Conservation (phyloP, 2,329 filamentous ascomycete species). For the Ascochyta pisi region DNA sequence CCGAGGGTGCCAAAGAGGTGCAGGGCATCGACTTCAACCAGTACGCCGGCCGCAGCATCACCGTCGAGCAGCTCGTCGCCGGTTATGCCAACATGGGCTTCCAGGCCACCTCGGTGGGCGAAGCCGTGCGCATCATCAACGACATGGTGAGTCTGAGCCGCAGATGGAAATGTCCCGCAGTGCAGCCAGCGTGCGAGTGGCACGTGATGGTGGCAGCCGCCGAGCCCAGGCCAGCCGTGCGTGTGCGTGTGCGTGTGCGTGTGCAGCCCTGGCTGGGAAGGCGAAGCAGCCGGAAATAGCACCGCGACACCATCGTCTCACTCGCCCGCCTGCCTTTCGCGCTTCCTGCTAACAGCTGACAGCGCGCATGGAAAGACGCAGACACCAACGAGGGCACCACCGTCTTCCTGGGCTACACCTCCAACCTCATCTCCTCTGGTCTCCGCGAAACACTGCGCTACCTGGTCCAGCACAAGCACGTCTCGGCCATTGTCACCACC, state of each 20-base stretch:
- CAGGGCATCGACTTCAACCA: slow-evolving; percentile 92
- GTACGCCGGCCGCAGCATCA: slow-evolving; percentile 75
- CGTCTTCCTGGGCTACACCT: slow-evolving; percentile 97
- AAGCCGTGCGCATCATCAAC: slow-evolving; percentile 91
- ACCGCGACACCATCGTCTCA: slow-evolving; percentile 29
- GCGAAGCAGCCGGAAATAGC: slow-evolving; percentile 43
- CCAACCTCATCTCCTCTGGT: slow-evolving; percentile 95
- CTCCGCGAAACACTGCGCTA: slow-evolving; percentile 90
- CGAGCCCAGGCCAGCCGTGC: slow-evolving; percentile 34
- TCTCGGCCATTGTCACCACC: slow-evolving; percentile 92
- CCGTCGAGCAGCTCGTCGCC: slow-evolving; percentile 81
- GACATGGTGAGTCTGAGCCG: slow-evolving; percentile 73
- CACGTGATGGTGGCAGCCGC: slow-evolving; percentile 25
- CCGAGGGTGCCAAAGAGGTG: slow-evolving; percentile 78
- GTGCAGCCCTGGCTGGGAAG: slow-evolving; percentile 25
- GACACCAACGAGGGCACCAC: slow-evolving; percentile 82
- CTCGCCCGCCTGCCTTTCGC: slow-evolving; percentile 25
- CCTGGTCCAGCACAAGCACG: slow-evolving; percentile 89
- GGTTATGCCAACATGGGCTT: slow-evolving; percentile 89
- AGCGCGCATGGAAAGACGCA: slow-evolving; percentile 81
- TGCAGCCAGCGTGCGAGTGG: too few species aligned
- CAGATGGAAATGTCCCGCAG: slow-evolving; percentile 6
- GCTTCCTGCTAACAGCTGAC: slow-evolving; percentile 38
- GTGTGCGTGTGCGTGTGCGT: slow-evolving; percentile 6
- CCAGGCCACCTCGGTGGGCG: slow-evolving; percentile 79